Evolutionary conservation across 305 asterid genomes (phyloP), one percentile per base, ranked within the genome.

Genomic region (Fraxinus ornus): DNA sequence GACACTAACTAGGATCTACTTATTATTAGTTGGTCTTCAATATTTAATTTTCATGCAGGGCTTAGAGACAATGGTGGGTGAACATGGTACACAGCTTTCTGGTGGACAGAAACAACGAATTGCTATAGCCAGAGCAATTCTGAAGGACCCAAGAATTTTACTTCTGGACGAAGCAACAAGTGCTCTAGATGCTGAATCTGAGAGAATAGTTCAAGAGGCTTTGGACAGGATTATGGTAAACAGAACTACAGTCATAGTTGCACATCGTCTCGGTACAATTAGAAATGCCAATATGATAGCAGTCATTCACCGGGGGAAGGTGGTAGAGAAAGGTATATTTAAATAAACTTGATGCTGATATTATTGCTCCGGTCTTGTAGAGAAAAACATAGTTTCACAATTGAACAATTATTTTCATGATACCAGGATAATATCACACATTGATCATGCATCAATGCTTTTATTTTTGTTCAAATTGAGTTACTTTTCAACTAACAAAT

Each of bases 51-150:
- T 28, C 7, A 0, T 81, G 88, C 85, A 94, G 98, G 98, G 98
- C 4, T 80, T 95, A 22, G 97, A 95, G 68, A 90, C 98, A 32
- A 88, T 86, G 90, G 98, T 95, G 72, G 97, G 98, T 28, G 98
- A 95, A 75, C 97, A 95, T 39, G 98, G 98, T 33, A 94, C 98
- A 72, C 98, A 91, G 88, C 96, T 95, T 49, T 95, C 98, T 4
- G 98, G 98, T 13, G 98, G 98, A 66, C 98, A 95, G 86, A 95
- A 93, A 91, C 98, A 95, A 77, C 91, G 98, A 84, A 89, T 95
- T 1, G 98, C 98, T 19, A 95, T 95, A 85, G 98, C 98, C 70
- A 87, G 98, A 84, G 98, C 98, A n/a, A 93, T 95, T 75, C 78
- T 93, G 8, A 95, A 95, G 81, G 93, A 95, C 66, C 98, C 98